phyloP scores from a whole-genome alignment of 2,329 filamentous ascomycete species.

The Ilyonectria robusta region DNA sequence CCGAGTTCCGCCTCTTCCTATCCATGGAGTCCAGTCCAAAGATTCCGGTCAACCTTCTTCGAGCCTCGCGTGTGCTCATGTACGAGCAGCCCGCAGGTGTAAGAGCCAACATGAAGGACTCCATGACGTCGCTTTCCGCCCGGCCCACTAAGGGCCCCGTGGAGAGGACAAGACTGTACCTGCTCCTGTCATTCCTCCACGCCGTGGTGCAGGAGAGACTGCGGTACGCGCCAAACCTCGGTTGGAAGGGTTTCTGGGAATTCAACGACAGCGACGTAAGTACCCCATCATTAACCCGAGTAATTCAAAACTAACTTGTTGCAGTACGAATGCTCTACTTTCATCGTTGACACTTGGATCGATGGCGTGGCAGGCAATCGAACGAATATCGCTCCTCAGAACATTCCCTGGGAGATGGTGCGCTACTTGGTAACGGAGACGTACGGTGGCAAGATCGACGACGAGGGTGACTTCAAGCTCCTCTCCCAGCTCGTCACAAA shows the following conservation, averaged over 20 bases:
- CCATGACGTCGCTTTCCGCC: constrained; percentile 84
- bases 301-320: constrained; percentile 26
- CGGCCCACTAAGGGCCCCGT: constrained; percentile 86
- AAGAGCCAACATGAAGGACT: constrained; percentile 98
- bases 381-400: constrained; percentile 92
- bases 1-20: constrained; percentile 93
- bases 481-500: constrained; percentile 81
- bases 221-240: constrained; percentile 91
- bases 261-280: constrained; percentile 99
- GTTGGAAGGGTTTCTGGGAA: constrained; percentile 99
- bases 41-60: constrained; percentile 95
- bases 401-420: constrained; percentile 97
- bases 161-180: constrained; percentile 90
- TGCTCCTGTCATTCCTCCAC: constrained; percentile 93
- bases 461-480: constrained; percentile 84
- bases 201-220: constrained; percentile 96
- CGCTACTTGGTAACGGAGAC: constrained; percentile 92
- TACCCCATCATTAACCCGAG: constrained; percentile 47
- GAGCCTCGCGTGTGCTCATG: constrained; percentile 94
- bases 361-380: constrained; percentile 85
- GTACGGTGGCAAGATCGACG: constrained; percentile 97
- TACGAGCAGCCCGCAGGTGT: constrained; percentile 98
- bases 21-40: constrained; percentile 98
- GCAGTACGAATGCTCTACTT: constrained; percentile 96
- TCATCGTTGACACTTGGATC: constrained; percentile 96